A percentile compares a stretch with the other conserved stretches of the same genome.
Evolutionary conservation across 2,329 filamentous ascomycete genomes (phyloP).

Genomic region (Graphilbum sp.): DNA sequence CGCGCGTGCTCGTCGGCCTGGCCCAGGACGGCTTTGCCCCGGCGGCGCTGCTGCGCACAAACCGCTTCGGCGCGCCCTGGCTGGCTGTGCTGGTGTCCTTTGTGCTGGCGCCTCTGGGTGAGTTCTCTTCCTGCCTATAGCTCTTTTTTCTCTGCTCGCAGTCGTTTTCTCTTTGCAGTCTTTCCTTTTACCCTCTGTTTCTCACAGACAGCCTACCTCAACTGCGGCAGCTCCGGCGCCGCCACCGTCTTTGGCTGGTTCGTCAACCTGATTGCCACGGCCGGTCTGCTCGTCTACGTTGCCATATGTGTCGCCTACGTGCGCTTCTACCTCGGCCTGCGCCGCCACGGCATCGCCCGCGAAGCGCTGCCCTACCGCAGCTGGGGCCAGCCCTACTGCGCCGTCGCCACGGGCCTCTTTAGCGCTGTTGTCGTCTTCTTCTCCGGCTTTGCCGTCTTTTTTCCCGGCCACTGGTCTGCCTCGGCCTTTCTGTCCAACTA

Average conservation of each 20-base stretch:
- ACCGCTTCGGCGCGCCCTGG: conserved; percentile 37
- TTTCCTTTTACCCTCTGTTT: not conserved
- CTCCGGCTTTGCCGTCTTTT: conserved; percentile 56
- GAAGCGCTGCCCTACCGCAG: conserved; percentile 48
- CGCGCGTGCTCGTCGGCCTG: conserved; percentile 41
- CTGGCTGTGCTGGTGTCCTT: not conserved
- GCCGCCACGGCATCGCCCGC: conserved; percentile 46
- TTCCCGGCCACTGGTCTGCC: conserved; percentile 26
- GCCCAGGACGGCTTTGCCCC: conserved; percentile 39
- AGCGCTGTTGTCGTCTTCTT: conserved; percentile 52
- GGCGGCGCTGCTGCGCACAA: conserved; percentile 32
- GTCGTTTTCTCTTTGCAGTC: no score
- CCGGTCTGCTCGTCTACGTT: conserved; percentile 51
- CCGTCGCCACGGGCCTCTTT: conserved; percentile 43
- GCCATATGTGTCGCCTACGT: conserved; percentile 52
- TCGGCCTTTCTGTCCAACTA: conserved; percentile 17
- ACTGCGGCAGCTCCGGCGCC: conserved; percentile 21
- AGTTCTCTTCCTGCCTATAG: not conserved
- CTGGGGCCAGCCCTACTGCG: conserved; percentile 49
- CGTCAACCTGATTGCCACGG: conserved; percentile 35
- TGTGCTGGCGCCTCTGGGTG: not conserved
- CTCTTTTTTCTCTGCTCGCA: not conserved
- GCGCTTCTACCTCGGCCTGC: conserved; percentile 48
- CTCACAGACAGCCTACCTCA: conserved; percentile 32
- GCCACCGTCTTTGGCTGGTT: conserved; percentile 9